Evolutionary conservation across 495 filamentous ascomycete species (phyloP).

Genomic region (Halenospora varia): DNA sequence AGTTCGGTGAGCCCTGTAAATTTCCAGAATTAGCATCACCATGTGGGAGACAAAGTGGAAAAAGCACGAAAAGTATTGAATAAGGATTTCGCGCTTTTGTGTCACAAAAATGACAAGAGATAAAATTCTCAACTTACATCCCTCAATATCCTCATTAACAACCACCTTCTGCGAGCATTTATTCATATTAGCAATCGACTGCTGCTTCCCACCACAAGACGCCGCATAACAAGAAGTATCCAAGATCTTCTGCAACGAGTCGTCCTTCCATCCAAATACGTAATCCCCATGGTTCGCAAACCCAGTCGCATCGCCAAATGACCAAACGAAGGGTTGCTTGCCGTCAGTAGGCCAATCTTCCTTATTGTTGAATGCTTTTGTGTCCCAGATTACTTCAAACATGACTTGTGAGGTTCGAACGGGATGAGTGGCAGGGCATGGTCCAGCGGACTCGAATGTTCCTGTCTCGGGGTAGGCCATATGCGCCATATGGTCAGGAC

Average conservation of each 20-base stretch:
- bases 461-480: conserved; percentile 45
- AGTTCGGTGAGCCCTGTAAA: no score
- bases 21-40: no score
- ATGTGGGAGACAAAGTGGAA: no score
- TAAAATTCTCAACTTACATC: conserved; percentile 14
- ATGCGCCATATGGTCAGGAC: conserved; percentile 50
- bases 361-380: conserved; percentile 40
- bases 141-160: conserved; percentile 29
- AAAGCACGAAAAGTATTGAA: no score
- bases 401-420: conserved; percentile 52
- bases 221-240: conserved; percentile 36
- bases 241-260: conserved; percentile 39
- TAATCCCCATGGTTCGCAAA: conserved; percentile 41
- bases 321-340: conserved; percentile 41
- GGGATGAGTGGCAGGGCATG: conserved; percentile 47
- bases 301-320: conserved; percentile 23
- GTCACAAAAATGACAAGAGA: no score
- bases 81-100: no score
- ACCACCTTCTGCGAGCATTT: conserved; percentile 32
- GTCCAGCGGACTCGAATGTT: conserved; percentile 39
- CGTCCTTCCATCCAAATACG: conserved; percentile 43
- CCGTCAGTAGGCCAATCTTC: conserved; percentile 40
- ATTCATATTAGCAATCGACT: conserved; percentile 31
- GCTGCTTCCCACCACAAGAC: conserved; percentile 30
- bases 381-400: conserved; percentile 55